Evolutionary conservation across 2,329 filamentous ascomycete genomes (phyloP).

Genomic region (Trichoderma pleuroti): DNA sequence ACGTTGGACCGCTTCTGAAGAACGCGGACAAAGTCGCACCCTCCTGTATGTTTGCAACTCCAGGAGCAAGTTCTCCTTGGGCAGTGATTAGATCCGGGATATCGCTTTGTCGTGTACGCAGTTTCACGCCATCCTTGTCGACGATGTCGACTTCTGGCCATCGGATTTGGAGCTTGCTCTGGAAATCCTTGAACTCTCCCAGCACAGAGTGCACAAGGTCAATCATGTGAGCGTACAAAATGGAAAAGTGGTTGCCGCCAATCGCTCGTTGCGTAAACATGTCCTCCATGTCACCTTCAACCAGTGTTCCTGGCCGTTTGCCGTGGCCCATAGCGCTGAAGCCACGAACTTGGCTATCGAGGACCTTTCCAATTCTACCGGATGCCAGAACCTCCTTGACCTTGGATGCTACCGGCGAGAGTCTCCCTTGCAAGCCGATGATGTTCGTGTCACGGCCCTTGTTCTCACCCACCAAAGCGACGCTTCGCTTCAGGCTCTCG

Average conservation of each 20-base stretch:
- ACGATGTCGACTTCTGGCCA: neutral
- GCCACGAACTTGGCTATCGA: constrained; percentile 3
- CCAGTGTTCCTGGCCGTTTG: neutral
- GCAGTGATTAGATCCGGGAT: neutral
- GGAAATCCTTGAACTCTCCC: neutral
- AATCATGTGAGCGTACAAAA: constrained; percentile 11
- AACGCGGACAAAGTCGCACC: neutral
- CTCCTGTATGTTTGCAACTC: neutral
- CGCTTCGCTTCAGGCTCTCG: neutral
- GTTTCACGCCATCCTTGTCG: neutral
- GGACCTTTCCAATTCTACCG: neutral
- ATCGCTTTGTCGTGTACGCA: neutral
- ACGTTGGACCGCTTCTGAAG: neutral
- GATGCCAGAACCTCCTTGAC: neutral
- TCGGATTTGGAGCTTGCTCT: neutral
- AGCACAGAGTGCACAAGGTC: constrained; percentile 3
- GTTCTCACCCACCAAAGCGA: neutral
- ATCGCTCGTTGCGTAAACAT: neutral
- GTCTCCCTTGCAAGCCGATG: neutral
- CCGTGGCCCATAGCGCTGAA: neutral
- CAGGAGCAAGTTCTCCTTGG: constrained; percentile 6
- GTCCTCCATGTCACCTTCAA: neutral
- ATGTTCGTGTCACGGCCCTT: neutral
- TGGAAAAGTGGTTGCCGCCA: neutral
- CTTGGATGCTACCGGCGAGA: neutral